These are phyloP conservation scores for Cryoendolithus antarcticus DNA, from an alignment of 2,329 filamentous ascomycete genomes.

Conservation along the genomic window DNA sequence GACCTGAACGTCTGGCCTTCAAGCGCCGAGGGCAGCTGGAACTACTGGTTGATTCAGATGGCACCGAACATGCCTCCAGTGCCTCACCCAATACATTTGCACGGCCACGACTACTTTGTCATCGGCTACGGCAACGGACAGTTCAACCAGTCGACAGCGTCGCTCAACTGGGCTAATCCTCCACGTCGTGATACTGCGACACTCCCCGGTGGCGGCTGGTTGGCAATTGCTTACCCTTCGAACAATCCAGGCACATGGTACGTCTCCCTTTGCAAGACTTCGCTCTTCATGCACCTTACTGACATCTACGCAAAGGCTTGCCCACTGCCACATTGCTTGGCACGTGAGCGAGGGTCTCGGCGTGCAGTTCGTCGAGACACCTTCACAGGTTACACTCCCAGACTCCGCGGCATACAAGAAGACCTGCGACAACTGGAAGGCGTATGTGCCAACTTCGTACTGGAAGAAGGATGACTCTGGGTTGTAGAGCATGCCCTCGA, in stretches of 20 bases:
- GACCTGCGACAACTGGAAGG: conserved; percentile 14
- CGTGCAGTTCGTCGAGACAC: conserved; percentile 17
- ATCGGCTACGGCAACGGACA: conserved; percentile 13
- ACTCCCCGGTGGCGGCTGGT: conserved; percentile 31
- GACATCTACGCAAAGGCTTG: conserved; percentile 6
- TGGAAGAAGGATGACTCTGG: conserved; percentile 18
- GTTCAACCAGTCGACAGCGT: conserved; percentile 18
- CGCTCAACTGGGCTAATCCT: conserved; percentile 29
- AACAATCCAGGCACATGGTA: conserved; percentile 43
- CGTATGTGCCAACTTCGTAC: conserved; percentile 7
- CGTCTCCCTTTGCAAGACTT: no score
- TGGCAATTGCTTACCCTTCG: conserved; percentile 37
- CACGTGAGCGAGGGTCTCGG: conserved; percentile 16
- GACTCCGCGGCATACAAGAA: conserved; percentile 10
- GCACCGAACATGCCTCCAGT: conserved; percentile 21
- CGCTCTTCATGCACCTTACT: background rate
- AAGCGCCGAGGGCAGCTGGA: conserved; percentile 27
- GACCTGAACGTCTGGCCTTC: conserved; percentile 30
- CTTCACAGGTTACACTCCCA: conserved; percentile 8
- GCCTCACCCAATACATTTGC: conserved; percentile 33
- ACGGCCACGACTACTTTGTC: conserved; percentile 31
- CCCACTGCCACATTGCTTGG: conserved; percentile 16
- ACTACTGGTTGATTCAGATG: conserved; percentile 38
- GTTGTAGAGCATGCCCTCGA: conserved; percentile 6
- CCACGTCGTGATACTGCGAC: conserved; percentile 36